These are phyloP conservation scores for Beauveria australis DNA, from an alignment of 2,329 filamentous ascomycete species.

Conservation along the genomic window DNA sequence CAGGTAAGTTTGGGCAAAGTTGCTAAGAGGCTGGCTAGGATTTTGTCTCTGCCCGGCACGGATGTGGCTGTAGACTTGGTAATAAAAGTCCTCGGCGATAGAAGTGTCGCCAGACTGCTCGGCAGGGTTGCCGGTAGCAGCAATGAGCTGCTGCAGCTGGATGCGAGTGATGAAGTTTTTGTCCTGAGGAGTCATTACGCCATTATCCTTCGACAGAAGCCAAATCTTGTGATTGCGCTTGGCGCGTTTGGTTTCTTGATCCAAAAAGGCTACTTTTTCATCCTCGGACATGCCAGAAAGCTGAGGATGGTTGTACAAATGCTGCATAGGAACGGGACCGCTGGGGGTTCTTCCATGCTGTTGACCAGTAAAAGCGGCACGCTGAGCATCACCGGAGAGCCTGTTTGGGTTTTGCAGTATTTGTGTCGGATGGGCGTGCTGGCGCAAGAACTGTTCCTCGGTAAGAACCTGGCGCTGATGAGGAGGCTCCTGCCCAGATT, in stretches of 20 bases:
- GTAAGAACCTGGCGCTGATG: constrained; percentile 20
- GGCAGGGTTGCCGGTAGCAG: constrained; percentile 79
- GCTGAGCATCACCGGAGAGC: constrained; percentile 39
- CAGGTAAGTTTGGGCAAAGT: constrained; percentile 95
- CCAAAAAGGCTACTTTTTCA: constrained; percentile 73
- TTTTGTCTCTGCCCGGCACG: constrained; percentile 83
- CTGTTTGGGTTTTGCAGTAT: constrained; percentile 75
- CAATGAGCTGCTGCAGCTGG: constrained; percentile 90
- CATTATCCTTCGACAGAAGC: constrained; percentile 85
- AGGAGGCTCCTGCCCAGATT: constrained; percentile 33
- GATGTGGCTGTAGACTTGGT: constrained; percentile 94
- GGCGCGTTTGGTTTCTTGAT: constrained; percentile 87
- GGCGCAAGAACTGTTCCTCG: constrained; percentile 25
- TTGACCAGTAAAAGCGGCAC: constrained; percentile 27
- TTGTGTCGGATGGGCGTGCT: constrained; percentile 56
- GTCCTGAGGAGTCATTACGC: constrained; percentile 96
- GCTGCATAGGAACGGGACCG: constrained; percentile 32
- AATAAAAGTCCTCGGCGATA: constrained; percentile 92
- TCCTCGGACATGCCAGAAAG: constrained; percentile 71
- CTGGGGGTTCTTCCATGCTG: constrained; percentile 40
- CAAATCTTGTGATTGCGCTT: constrained; percentile 99
- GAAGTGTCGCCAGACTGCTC: constrained; percentile 74
- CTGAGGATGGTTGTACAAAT: constrained; percentile 28
- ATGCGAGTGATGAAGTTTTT: constrained; percentile 99
- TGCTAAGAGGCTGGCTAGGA: constrained; percentile 84